phyloP scores from a whole-genome alignment of 2,329 filamentous ascomycete species.

The Colletotrichum shisoi region DNA sequence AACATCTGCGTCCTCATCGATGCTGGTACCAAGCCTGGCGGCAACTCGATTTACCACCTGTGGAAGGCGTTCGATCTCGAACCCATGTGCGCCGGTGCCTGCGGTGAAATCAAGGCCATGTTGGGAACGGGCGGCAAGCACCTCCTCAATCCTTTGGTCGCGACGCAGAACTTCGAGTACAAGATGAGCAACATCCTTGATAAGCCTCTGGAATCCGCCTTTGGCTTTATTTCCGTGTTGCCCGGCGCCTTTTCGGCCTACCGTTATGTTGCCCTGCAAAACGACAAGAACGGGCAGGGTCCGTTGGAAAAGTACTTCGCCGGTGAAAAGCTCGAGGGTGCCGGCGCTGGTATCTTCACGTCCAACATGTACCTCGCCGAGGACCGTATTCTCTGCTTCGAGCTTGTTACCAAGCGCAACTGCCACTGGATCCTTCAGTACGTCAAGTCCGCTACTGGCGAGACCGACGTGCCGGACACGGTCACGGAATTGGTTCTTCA shows the following conservation, averaged over 20 bases:
- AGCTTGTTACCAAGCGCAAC: constrained; percentile 95
- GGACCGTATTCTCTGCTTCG: constrained; percentile 98
- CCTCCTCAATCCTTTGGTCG: constrained; percentile 90
- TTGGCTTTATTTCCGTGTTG: constrained; percentile 96
- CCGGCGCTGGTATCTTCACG: constrained; percentile 93
- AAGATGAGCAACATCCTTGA: constrained; percentile 99
- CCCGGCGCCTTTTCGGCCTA: constrained; percentile 99
- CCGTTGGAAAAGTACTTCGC: constrained; percentile 97
- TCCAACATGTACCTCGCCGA: constrained; percentile 99
- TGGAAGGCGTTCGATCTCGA: constrained; percentile 99
- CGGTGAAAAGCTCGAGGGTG: constrained; percentile 91
- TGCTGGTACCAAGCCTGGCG: constrained; percentile 92
- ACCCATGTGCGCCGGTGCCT: constrained; percentile 96
- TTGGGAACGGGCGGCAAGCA: constrained; percentile 83
- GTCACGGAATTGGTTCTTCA: constrained; percentile 96
- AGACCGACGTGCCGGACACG: constrained; percentile 94
- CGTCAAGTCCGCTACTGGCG: constrained; percentile 95
- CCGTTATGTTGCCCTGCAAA: constrained; percentile 90
- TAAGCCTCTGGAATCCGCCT: constrained; percentile 95
- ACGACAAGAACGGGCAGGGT: constrained; percentile 92
- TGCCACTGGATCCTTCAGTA: constrained; percentile 98
- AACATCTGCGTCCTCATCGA: constrained; percentile 97
- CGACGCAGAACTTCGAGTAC: constrained; percentile 98
- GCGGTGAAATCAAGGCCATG: constrained; percentile 99
- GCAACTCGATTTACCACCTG: constrained; percentile 93